A percentile compares a stretch with the other conserved stretches of the same genome.
Conservation (phyloP, 306 rosid genomes). For the Glycine soja region DNA sequence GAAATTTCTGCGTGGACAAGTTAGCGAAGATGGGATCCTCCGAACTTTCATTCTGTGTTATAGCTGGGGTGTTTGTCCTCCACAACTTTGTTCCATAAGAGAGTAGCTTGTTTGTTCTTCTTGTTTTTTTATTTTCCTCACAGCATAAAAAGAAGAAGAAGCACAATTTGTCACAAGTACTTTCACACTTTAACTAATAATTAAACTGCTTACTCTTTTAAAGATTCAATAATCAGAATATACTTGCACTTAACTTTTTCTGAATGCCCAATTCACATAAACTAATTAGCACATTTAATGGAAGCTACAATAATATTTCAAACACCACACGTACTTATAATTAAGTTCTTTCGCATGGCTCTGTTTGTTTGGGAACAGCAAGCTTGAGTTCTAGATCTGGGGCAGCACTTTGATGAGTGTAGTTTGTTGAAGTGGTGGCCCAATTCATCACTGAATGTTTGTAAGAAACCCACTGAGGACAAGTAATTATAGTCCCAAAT, state of each 20-base stretch:
- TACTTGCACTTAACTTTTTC: neutral
- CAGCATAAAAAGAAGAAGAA: too few relatives aligned
- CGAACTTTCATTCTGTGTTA: too few relatives aligned
- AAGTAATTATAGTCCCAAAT: neutral
- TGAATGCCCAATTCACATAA: neutral
- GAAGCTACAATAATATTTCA: neutral
- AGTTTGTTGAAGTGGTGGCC: neutral
- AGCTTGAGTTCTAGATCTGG: constrained; percentile 1
- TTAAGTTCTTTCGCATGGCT: neutral
- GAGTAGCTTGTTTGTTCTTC: too few relatives aligned
- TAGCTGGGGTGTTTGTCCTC: too few relatives aligned
- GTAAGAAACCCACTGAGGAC: neutral
- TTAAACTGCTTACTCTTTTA: neutral
- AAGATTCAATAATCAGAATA: neutral
- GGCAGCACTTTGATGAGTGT: neutral
- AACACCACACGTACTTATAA: neutral
- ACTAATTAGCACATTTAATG: neutral
- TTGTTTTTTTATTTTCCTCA: too few relatives aligned
- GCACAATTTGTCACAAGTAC: neutral
- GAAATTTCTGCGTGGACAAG: too few relatives aligned
- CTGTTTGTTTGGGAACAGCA: neutral
- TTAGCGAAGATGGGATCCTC: too few relatives aligned
- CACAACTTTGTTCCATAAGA: too few relatives aligned
- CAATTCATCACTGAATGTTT: neutral
- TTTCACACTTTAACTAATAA: neutral